Base-by-base conservation (phyloP, 352 stramenopile species). In the Phytophthora syringae region DNA sequence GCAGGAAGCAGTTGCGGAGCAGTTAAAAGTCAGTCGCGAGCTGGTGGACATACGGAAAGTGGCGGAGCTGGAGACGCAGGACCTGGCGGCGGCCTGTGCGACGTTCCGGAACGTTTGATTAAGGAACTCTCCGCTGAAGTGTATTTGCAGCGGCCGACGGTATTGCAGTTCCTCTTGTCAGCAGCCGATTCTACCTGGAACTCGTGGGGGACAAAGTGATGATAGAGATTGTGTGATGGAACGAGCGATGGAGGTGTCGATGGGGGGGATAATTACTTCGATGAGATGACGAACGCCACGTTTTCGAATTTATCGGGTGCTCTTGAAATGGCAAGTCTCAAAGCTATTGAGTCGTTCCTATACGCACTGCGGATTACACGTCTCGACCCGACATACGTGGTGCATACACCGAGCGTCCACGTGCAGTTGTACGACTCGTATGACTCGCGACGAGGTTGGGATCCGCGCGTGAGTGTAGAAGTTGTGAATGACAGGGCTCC, bases 181-280 rank as follows among this genome's bases (percentile, higher is more conserved):
- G 43, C 70, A 89, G 59, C 87, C 87, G 10, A 58, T 95, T 44
- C 60, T 92, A 2, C 59, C 70, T 6, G 43, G 50, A 32, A 70
- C 43, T 55, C 7, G 64, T 24, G 4, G 45, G 45, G 1, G 24
- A 16, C n/a, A n/a, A n/a, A 52, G 6, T 42, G 24, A 25, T 22
- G 12, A 25, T 54, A 16, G 21, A n/a, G 16, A 61, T 16, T 10
- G 25, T 25, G n/a, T 54, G 27, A 36, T 77, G 54, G 54, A 72
- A 20, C 49, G 49, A 36, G 58, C 66, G 9, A 74, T 82, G 71
- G 61, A 69, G 15, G 47, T 79, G 2, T 67, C 70, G 0, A 45
- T 82, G 40, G 85, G 85, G 2, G 81, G 86, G n/a, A n/a, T 2
- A 92, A 92, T 50, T 93, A 93, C 63, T 93, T 93, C 59, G 80